Evolutionary conservation across 2,329 filamentous ascomycete species (phyloP).

Genomic region (Monilinia laxa): DNA sequence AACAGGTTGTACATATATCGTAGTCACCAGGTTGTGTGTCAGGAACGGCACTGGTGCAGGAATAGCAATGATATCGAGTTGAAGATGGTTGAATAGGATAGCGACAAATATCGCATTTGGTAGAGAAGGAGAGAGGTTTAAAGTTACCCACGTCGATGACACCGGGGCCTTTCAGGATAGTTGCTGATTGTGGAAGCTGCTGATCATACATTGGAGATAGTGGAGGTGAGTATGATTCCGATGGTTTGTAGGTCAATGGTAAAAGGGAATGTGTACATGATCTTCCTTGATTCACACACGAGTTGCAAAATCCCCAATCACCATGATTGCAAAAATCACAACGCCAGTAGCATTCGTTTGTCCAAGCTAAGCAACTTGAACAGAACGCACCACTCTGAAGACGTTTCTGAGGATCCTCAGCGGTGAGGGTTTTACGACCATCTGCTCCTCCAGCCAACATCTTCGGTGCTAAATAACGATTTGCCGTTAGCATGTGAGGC

Average conservation of each 20-base stretch:
- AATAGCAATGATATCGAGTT: slow-evolving; percentile 76
- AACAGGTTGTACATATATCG: slow-evolving; percentile 80
- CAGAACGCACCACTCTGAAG: slow-evolving; percentile 84
- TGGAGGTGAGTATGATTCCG: slow-evolving; percentile 41
- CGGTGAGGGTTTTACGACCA: slow-evolving; percentile 58
- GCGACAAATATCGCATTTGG: slow-evolving; percentile 76
- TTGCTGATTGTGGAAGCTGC: slow-evolving; percentile 48
- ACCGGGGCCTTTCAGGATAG: slow-evolving; percentile 49
- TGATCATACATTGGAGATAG: slow-evolving; percentile 45
- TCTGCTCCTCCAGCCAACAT: slow-evolving; percentile 53
- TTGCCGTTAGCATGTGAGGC: slow-evolving; percentile 59
- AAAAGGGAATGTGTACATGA: slow-evolving; percentile 81
- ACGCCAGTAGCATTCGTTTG: slow-evolving; percentile 87
- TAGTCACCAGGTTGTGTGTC: slow-evolving; percentile 68
- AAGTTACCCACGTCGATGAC: slow-evolving; percentile 53
- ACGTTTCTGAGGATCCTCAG: slow-evolving; percentile 64
- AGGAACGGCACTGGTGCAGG: slow-evolving; percentile 59
- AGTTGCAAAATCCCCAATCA: slow-evolving; percentile 91
- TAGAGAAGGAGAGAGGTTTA: slow-evolving; percentile 68
- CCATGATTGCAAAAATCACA: slow-evolving; percentile 86
- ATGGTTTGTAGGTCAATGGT: slow-evolving; percentile 64
- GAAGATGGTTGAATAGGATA: slow-evolving; percentile 68
- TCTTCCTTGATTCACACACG: slow-evolving; percentile 78
- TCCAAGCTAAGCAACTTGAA: slow-evolving; percentile 67
- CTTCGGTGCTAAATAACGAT: slow-evolving; percentile 55